A percentile compares a stretch with the other conserved stretches of the same genome.
These are phyloP conservation scores for Colletotrichum cereale DNA, from an alignment of 2,329 filamentous ascomycete species.

Conservation along the genomic window DNA sequence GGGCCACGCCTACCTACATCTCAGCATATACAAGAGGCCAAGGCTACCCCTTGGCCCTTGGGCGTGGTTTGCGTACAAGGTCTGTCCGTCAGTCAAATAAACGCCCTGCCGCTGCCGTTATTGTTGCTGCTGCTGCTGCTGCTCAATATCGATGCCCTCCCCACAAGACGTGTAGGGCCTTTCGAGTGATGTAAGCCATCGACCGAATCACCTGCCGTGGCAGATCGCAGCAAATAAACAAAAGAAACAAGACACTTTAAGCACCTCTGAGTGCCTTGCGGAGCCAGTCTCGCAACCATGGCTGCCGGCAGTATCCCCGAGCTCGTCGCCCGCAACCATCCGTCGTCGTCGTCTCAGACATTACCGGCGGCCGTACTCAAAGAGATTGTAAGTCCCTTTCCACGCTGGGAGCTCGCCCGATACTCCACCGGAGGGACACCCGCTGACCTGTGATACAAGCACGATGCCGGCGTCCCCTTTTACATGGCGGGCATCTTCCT, in stretches of 20 bases:
- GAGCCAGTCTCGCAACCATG: constrained; percentile 7
- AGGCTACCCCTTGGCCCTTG: background rate
- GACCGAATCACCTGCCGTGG: background rate
- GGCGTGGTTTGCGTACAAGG: no score
- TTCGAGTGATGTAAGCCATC: constrained; percentile 1
- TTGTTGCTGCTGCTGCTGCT: background rate
- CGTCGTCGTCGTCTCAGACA: background rate
- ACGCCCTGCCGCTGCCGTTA: background rate
- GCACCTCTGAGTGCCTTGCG: background rate
- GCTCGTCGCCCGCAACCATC: constrained; percentile 6
- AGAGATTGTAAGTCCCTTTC: constrained; percentile 22
- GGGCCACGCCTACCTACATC: background rate
- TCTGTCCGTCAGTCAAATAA: background rate
- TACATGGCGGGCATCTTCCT: constrained; percentile 49
- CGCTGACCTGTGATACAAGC: background rate
- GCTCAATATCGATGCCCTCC: background rate
- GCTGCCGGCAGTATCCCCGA: background rate
- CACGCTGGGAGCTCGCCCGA: background rate
- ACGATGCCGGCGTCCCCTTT: constrained; percentile 43
- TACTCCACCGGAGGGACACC: background rate
- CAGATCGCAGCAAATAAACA: background rate
- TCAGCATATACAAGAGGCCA: constrained; percentile 1
- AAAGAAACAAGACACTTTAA: background rate
- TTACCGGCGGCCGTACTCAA: constrained; percentile 10
- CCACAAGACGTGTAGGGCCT: background rate